Base-by-base conservation (phyloP, 2,329 filamentous ascomycete species). In the Nigrograna mackinnonii region DNA sequence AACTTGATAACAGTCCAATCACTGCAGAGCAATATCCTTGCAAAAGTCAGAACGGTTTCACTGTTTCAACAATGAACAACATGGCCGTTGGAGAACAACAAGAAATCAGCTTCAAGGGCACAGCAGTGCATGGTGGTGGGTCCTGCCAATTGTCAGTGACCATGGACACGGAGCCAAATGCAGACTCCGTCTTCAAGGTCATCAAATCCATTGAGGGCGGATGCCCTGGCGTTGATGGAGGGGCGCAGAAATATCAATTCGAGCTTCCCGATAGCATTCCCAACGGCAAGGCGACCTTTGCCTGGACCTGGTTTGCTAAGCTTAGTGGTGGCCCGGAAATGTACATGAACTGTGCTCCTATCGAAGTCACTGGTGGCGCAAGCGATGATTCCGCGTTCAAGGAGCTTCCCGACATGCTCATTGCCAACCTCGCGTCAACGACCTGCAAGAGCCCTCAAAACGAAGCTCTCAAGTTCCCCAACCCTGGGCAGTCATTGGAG, bases 291-390 rank as follows among this genome's bases (percentile, higher is more conserved):
- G 91, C 87, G 19, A 88, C 85, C 0, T 76, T 97, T 4, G 89
- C 89, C 0, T 96, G 91, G 90, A 91, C 90, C 1, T 97, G 92
- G 92, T 85, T 95, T 72, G 92, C 96, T 46, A 86, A 85, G 31
- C 7, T 65, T 34, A 65, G 91, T 6, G 92, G 92, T 4, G 91
- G 88, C 66, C 85, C 91, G 2, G 92, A 97, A 66, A 86, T 96
- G 77, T 96, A 96, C 79, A 95, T 95, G 91, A 95, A 96, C 79
- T 97, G 92, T 55, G 89, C 86, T 0, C 83, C 88, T 0, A 71
- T 95, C 41, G 79, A 76, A 0, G 77, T 96, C 16, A 82, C 81
- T 11, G 74, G 71, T 1, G 73, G 74, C 24, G 68, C 72, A 2
- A 66, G 67, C 40, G 79, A 82, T 32, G 58, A 81, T 37, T 65